Evolutionary conservation across 352 stramenopile species (phyloP).

Genomic region (Phytophthora pisi): DNA sequence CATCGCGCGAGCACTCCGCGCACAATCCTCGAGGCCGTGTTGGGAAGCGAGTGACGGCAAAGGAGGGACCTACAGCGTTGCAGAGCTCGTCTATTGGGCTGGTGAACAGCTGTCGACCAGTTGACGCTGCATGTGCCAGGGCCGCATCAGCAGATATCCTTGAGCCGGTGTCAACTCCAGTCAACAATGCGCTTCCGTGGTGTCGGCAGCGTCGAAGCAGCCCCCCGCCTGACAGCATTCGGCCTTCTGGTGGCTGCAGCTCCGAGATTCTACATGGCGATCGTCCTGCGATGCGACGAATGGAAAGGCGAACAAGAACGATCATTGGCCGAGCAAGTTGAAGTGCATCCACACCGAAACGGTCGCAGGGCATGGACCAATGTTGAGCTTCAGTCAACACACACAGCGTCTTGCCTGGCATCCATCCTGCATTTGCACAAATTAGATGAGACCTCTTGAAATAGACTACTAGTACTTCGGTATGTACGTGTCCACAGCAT

Average conservation of each 20-base stretch:
- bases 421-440: background rate
- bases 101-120: constrained; percentile 23
- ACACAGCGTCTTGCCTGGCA: background rate
- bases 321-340: background rate
- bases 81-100: constrained; percentile 4
- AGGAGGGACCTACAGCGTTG: constrained; percentile 17
- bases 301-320: background rate
- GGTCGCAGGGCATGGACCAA: background rate
- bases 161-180: constrained; percentile 16
- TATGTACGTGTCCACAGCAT: background rate
- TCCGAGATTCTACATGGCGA: constrained; percentile 20
- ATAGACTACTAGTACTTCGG: no score
- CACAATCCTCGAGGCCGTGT: constrained; percentile 6
- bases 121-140: constrained; percentile 23
- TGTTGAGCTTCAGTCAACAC: background rate
- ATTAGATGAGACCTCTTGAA: no score
- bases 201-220: background rate
- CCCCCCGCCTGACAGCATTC: background rate
- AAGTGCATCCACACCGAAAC: background rate
- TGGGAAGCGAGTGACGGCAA: constrained; percentile 15
- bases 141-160: constrained; percentile 12
- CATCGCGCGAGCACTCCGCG: constrained; percentile 11
- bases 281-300: background rate
- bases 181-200: background rate
- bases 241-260: constrained; percentile 13